These are phyloP conservation scores for Chrysopogon serrulatus DNA, from an alignment of 176 grass and related monocot species.

Conservation along the genomic window DNA sequence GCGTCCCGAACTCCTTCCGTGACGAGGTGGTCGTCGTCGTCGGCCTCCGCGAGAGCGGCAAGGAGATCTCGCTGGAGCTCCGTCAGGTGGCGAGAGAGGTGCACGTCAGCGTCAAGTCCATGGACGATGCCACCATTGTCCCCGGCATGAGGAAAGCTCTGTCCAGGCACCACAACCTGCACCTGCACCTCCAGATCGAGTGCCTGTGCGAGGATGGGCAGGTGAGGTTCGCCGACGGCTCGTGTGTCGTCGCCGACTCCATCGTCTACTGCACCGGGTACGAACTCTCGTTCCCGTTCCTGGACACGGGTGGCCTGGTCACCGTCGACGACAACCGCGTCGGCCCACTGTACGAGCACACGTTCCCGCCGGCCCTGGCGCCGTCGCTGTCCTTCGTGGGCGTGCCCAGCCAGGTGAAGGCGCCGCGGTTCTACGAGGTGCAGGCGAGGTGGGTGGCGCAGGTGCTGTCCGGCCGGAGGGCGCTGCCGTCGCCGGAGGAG, in stretches of 20 bases:
- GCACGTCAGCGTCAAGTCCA: too few species aligned
- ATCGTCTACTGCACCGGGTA: slow-evolving; percentile 43
- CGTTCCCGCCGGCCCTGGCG: slow-evolving; percentile 29
- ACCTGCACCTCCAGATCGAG: too few species aligned
- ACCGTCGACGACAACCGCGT: slow-evolving; percentile 37
- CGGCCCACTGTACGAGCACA: slow-evolving; percentile 43
- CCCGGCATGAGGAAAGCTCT: too few species aligned
- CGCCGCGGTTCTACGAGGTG: slow-evolving; percentile 7
- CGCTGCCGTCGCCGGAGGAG: slow-evolving; percentile 21
- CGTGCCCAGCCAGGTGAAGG: not conserved
- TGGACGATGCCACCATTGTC: too few species aligned
- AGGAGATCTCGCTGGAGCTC: too few species aligned
- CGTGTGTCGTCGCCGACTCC: slow-evolving; percentile 12
- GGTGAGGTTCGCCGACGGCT: slow-evolving; percentile 31
- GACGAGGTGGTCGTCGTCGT: too few species aligned
- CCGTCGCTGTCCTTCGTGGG: slow-evolving; percentile 25
- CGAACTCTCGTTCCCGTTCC: slow-evolving; percentile 34
- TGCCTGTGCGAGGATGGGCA: not conserved
- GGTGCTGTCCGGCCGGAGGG: slow-evolving; percentile 22
- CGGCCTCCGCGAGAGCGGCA: too few species aligned
- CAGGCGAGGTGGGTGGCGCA: slow-evolving; percentile 50
- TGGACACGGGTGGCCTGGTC: slow-evolving; percentile 18
- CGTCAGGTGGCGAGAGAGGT: too few species aligned
- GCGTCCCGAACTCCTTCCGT: too few species aligned
- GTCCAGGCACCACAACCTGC: too few species aligned